Percentiles rank a stretch among this genome's conserved stretches.
phyloP scores from a whole-genome alignment of 2,329 filamentous ascomycete species.

The Rhynchosporium graminicola region DNA sequence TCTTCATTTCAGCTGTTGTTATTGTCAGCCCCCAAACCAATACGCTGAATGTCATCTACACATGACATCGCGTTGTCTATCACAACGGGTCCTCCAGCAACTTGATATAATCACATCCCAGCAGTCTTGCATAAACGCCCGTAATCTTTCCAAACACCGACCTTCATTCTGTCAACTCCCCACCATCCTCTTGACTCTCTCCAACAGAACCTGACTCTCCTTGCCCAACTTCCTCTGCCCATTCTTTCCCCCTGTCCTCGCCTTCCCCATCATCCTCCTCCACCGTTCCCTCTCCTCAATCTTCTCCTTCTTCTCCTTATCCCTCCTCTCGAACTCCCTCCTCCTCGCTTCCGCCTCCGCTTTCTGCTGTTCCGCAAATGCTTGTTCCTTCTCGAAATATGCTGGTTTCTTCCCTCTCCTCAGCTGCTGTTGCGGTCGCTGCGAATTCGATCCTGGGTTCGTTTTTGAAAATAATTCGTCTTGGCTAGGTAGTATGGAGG shows the following conservation, averaged over 20 bases:
- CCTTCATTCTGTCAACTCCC: slow-evolving; percentile 28
- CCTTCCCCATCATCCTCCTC: slow-evolving; percentile 50
- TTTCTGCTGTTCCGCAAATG: slow-evolving; percentile 49
- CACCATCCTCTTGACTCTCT: slow-evolving; percentile 57
- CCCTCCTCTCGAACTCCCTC: slow-evolving; percentile 52
- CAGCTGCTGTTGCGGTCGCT: slow-evolving; percentile 15
- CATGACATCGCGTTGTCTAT: not conserved
- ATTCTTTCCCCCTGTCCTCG: slow-evolving; percentile 57
- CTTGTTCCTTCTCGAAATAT: slow-evolving; percentile 43
- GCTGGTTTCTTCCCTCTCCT: slow-evolving; percentile 37
- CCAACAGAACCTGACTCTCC: slow-evolving; percentile 66
- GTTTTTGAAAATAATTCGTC: not conserved
- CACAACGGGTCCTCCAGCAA: not conserved
- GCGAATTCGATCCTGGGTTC: not conserved
- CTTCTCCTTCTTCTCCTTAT: slow-evolving; percentile 55
- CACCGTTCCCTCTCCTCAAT: slow-evolving; percentile 58
- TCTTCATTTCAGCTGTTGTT: not conserved
- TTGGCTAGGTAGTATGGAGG: slow-evolving; percentile 22
- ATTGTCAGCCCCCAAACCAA: not conserved
- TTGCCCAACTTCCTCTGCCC: slow-evolving; percentile 69
- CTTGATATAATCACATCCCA: not conserved
- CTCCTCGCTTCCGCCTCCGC: slow-evolving; percentile 56
- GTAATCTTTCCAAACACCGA: not conserved
- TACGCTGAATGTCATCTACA: not conserved
- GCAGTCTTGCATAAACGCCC: not conserved